These are phyloP conservation scores for Beta corolliflora DNA, from an alignment of 179 eudicot genomes.

Conservation along the genomic window DNA sequence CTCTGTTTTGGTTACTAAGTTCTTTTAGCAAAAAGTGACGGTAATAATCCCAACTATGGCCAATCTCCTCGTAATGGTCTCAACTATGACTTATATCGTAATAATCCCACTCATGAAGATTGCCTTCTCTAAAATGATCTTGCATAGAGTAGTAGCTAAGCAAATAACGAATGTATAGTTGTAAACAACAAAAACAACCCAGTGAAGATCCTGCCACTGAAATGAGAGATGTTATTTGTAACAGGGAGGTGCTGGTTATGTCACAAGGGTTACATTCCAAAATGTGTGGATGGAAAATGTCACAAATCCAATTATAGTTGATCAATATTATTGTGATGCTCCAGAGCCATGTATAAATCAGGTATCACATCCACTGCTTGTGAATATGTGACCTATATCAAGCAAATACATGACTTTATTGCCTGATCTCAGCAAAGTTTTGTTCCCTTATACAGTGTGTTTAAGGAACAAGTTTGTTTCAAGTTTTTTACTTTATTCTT, in stretches of 20 bases:
- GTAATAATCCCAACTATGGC: neutral
- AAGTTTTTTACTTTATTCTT: neutral
- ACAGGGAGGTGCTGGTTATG: slow-evolving; percentile 90
- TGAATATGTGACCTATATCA: neutral
- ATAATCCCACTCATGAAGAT: too few species aligned
- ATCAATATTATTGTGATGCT: slow-evolving; percentile 90
- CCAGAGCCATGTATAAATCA: slow-evolving; percentile 64
- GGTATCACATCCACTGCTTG: slow-evolving; percentile 41
- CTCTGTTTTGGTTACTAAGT: too few species aligned
- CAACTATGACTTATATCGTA: too few species aligned
- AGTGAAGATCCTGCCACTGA: neutral
- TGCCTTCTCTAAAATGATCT: too few species aligned
- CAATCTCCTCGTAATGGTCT: too few species aligned
- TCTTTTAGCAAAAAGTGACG: too few species aligned
- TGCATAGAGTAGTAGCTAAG: neutral
- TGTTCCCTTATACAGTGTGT: too few species aligned
- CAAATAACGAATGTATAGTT: neutral
- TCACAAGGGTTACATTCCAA: slow-evolving; percentile 53
- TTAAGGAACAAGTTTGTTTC: neutral
- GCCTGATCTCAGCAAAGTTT: neutral
- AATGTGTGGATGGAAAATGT: slow-evolving; percentile 83
- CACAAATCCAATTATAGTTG: slow-evolving; percentile 87
- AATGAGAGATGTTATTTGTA: neutral
- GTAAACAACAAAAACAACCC: neutral
- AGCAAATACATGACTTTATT: neutral